Evolutionary conservation across 1,139 yeast genomes (phyloP), one percentile per base, ranked within the genome.

Genomic region (Geotrichum australiense): DNA sequence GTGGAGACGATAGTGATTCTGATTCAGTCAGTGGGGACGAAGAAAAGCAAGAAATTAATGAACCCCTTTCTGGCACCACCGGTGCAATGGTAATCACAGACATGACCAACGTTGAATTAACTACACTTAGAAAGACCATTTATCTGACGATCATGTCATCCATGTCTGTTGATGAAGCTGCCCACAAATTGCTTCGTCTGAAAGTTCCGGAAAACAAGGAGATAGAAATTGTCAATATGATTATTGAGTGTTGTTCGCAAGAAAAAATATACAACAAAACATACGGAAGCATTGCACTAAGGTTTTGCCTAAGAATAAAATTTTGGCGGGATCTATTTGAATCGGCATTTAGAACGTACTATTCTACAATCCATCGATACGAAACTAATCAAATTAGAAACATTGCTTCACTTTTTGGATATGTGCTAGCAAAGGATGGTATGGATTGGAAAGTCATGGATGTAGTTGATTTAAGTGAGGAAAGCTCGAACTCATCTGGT

Each of bases 101-200:
- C 58, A 66, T 82, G 70, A 81, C 96, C 0, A 81, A 80, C 42
- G 63, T 78, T 1, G 78, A 77, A 29, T 61, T 78, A 27, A 66
- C 77, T 2, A 75, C 76, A 39, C 74, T 76, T 50, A 83, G 86
- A 50, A 83, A 86, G 54, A 73, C 74, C 1, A 82, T 89, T 2
- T 89, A 89, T 54, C 66, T 87, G 36, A 80, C 93, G 0, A 68
- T 91, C 23, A 87, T 85, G 83, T 85, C 96, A n/a, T 80, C 96
- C 43, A 75, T 89, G 78, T 80, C 94, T 1, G 79, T 91, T 2
- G 95, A 86, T 52, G 99, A 91, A 66, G 93, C 95, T 0, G 87
- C 85, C 0, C 97, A 89, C 61, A 89, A 89, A 58, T 63, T 91
- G 10, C 53, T 84, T 33, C 73, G 72, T 54, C 56, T 64, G 27